Percentiles rank a stretch among this genome's conserved stretches.
Conservation (phyloP, 2,329 filamentous ascomycete genomes). For the Claviceps lovelessii region DNA sequence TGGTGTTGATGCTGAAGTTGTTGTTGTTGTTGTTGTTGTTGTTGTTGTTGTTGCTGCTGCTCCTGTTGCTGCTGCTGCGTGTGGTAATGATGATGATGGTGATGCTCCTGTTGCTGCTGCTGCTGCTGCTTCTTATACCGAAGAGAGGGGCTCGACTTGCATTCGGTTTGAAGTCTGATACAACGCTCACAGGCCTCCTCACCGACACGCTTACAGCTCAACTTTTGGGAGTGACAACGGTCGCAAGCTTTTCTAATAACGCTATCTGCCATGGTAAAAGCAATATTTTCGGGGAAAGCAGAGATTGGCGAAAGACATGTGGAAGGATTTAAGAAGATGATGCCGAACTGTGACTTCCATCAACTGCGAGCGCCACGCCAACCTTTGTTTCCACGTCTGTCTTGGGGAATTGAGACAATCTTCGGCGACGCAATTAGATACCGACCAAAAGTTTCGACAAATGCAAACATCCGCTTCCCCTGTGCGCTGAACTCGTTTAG, state of each 20-base stretch:
- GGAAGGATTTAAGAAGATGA: conserved; percentile 15
- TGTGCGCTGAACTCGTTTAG: not conserved
- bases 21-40: not conserved
- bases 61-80: conserved; percentile 20
- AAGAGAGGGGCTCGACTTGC: conserved; percentile 30
- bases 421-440: conserved; percentile 6
- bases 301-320: conserved; percentile 15
- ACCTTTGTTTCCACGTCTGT: not conserved
- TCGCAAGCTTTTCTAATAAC: conserved; percentile 31
- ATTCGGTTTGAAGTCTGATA: conserved; percentile 24
- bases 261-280: conserved; percentile 22
- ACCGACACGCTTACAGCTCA: conserved; percentile 29
- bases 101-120: conserved; percentile 13
- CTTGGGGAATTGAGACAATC: conserved; percentile 2
- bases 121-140: conserved; percentile 23
- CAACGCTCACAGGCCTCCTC: conserved; percentile 29
- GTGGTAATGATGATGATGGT: conserved; percentile 6
- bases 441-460: conserved; percentile 1
- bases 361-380: conserved; percentile 4
- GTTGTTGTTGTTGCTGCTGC: conserved; percentile 5
- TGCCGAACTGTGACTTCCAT: conserved; percentile 9
- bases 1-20: too few relatives aligned
- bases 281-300: conserved; percentile 12
- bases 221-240: conserved; percentile 31
- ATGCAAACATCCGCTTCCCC: conserved; percentile 6